These are phyloP conservation scores for Sphenostylis stenocarpa DNA, from an alignment of 306 rosid species.

Conservation along the genomic window DNA sequence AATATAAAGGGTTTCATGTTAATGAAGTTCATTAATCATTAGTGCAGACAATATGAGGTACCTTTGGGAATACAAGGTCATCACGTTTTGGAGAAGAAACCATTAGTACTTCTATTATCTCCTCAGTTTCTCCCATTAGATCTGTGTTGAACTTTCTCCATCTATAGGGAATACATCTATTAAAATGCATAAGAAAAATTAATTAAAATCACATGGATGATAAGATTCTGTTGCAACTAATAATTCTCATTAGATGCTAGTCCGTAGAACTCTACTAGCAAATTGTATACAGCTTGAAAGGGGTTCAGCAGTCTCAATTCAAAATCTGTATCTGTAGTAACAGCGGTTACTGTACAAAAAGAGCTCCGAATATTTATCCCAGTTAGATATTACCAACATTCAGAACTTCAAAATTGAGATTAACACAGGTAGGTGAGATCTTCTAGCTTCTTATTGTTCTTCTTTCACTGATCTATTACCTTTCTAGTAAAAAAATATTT, in stretches of 20 bases:
- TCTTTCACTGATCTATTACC: too few relatives aligned
- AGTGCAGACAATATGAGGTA: slow-evolving; percentile 29
- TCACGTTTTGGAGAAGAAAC: slow-evolving; percentile 82
- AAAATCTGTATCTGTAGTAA: neutral
- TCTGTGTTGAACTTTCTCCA: slow-evolving; percentile 44
- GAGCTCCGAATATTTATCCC: neutral
- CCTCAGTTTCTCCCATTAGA: slow-evolving; percentile 33
- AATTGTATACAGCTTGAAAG: neutral
- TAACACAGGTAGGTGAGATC: neutral
- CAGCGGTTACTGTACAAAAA: neutral
- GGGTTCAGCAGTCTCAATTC: slow-evolving; percentile 12
- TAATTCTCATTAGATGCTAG: neutral
- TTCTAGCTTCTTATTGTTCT: neutral
- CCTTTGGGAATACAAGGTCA: slow-evolving; percentile 89
- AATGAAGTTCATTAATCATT: slow-evolving; percentile 8
- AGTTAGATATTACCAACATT: neutral
- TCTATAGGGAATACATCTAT: slow-evolving; percentile 88
- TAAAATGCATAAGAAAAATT: slow-evolving; percentile 4
- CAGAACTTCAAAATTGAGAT: slow-evolving; percentile 4
- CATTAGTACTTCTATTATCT: slow-evolving; percentile 76
- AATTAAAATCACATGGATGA: neutral
- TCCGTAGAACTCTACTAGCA: slow-evolving; percentile 3
- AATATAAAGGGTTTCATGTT: slow-evolving; percentile 10
- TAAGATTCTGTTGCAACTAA: slow-evolving; percentile 12
- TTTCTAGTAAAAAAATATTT: neutral